phyloP scores from a whole-genome alignment of 2,329 filamentous ascomycete species.

The Pseudogymnoascus sp. region DNA sequence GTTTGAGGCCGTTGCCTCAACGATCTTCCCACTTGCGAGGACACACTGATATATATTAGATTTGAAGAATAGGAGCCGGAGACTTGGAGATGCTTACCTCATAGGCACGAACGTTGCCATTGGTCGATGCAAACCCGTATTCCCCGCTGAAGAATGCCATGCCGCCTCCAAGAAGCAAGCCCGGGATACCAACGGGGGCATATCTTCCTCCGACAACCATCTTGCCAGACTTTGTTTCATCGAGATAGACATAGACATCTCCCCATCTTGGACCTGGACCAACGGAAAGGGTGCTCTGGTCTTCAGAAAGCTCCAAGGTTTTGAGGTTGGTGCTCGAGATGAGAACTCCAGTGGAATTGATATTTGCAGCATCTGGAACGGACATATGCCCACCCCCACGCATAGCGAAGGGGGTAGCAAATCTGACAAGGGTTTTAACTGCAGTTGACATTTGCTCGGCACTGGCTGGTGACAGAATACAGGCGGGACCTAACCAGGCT shows the following conservation, averaged over 20 bases:
- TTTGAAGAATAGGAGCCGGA: neutral
- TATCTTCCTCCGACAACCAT: slow-evolving; percentile 13
- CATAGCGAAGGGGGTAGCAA: slow-evolving; percentile 10
- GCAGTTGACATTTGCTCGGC: slow-evolving; percentile 12
- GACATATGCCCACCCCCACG: slow-evolving; percentile 14
- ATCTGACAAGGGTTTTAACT: neutral
- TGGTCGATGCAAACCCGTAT: slow-evolving; percentile 32
- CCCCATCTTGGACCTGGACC: slow-evolving; percentile 9
- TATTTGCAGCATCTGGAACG: slow-evolving; percentile 19
- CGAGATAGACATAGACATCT: slow-evolving; percentile 12
- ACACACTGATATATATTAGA: neutral
- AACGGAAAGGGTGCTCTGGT: slow-evolving; percentile 7
- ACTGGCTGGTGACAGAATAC: slow-evolving; percentile 10
- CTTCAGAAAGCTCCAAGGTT: slow-evolving; percentile 19
- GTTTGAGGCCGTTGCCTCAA: slow-evolving; percentile 21
- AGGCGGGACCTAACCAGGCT: slow-evolving; percentile 13
- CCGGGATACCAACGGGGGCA: slow-evolving; percentile 12
- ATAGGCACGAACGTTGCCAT: slow-evolving; percentile 15
- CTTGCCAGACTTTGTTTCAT: neutral
- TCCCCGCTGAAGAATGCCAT: slow-evolving; percentile 27
- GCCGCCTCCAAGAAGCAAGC: slow-evolving; percentile 13
- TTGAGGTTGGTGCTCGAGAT: slow-evolving; percentile 11
- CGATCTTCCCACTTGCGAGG: slow-evolving; percentile 17
- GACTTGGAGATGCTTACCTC: neutral
- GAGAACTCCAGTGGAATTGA: slow-evolving; percentile 5